A percentile compares a stretch with the other conserved stretches of the same genome.
These are phyloP conservation scores for Sphenostylis stenocarpa DNA, from an alignment of 306 rosid genomes.

Conservation along the genomic window DNA sequence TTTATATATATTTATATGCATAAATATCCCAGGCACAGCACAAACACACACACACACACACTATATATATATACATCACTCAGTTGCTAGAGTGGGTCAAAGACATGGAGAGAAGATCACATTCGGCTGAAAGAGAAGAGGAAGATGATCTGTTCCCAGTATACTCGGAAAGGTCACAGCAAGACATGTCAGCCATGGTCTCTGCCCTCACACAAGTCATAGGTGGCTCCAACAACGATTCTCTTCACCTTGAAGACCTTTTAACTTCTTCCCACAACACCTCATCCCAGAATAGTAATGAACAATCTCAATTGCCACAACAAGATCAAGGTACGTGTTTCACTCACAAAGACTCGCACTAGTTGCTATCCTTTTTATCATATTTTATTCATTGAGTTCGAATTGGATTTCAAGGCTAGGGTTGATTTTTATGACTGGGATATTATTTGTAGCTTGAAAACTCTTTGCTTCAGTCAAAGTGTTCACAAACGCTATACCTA, in stretches of 20 bases:
- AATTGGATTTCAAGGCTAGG: neutral
- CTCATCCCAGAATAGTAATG: constrained; percentile 4
- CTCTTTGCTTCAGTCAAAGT: constrained; percentile 12
- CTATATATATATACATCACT: neutral
- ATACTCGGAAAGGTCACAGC: constrained; percentile 70
- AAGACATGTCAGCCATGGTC: constrained; percentile 77
- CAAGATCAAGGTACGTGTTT: constrained; percentile 58
- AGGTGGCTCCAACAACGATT: constrained; percentile 33
- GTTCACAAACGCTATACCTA: neutral
- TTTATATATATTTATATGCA: neutral
- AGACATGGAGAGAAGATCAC: constrained; percentile 47
- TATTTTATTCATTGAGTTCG: neutral
- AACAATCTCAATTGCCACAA: constrained; percentile 39
- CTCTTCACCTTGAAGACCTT: constrained; percentile 32
- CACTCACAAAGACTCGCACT: neutral
- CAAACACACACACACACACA: neutral
- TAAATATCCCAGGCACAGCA: no score
- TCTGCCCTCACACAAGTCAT: constrained; percentile 78
- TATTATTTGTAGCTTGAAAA: neutral
- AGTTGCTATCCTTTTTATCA: neutral
- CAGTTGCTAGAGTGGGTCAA: constrained; percentile 43
- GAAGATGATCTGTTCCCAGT: constrained; percentile 60
- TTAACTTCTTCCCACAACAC: neutral
- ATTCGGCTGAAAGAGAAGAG: constrained; percentile 47
- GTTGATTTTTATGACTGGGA: neutral